phyloP scores from a whole-genome alignment of 495 filamentous ascomycete genomes.

The Lichina pygmaea region DNA sequence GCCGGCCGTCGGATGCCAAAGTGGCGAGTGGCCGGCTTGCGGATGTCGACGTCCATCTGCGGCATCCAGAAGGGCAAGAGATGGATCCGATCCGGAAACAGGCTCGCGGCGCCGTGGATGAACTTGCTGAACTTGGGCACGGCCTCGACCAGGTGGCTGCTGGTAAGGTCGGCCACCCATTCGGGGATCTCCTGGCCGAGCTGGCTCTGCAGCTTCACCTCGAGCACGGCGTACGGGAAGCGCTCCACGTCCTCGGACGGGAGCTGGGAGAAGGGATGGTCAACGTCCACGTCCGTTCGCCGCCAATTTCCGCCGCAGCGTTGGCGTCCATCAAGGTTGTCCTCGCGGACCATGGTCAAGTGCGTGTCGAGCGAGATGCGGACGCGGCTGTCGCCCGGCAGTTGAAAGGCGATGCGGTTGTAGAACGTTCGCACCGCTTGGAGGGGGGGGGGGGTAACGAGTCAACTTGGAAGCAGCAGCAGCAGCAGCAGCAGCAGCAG shows the following conservation, averaged over 20 bases:
- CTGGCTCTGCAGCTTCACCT: slow-evolving; percentile 95
- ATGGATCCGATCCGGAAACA: slow-evolving; percentile 71
- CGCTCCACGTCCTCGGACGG: slow-evolving; percentile 60
- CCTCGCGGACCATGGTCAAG: slow-evolving; percentile 78
- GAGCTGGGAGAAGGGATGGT: slow-evolving; percentile 79
- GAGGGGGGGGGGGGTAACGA: not conserved
- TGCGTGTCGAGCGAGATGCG: slow-evolving; percentile 95
- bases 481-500: not conserved
- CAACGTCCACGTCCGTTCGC: slow-evolving; percentile 91
- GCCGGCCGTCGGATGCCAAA: slow-evolving; percentile 71
- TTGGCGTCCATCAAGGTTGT: slow-evolving; percentile 61
- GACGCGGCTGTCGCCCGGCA: slow-evolving; percentile 86
- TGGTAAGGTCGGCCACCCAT: slow-evolving; percentile 80
- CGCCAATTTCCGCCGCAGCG: slow-evolving; percentile 80
- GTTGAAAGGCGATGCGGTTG: slow-evolving; percentile 90
- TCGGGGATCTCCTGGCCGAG: slow-evolving; percentile 88
- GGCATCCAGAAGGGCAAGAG: slow-evolving; percentile 93
- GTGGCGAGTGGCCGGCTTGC: slow-evolving; percentile 59
- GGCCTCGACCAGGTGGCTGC: slow-evolving; percentile 86
- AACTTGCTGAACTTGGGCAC: slow-evolving; percentile 99
- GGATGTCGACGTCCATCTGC: slow-evolving; percentile 94
- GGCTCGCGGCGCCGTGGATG: slow-evolving; percentile 72
- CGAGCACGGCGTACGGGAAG: slow-evolving; percentile 88
- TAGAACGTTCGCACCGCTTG: slow-evolving; percentile 75
- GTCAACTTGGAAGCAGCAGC: not conserved